Percentiles rank a stretch among this genome's conserved stretches.
Conservation (phyloP, 768 basidiomycete genomes). For the Phylloporus sp. region DNA sequence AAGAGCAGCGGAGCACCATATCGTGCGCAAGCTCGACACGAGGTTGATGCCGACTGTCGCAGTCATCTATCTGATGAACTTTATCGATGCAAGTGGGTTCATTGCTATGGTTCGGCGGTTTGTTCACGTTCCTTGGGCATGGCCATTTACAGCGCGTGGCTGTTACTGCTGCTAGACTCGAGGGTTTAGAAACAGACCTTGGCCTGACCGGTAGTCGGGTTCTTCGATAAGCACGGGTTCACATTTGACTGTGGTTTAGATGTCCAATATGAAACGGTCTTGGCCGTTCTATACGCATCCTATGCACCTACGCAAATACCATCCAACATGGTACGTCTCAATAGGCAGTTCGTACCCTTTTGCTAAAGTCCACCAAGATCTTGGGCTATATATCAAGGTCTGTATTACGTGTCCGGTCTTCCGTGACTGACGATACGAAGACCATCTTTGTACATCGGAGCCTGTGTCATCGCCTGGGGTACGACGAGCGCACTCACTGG, state of each 20-base stretch:
- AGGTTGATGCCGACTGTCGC: constrained; percentile 27
- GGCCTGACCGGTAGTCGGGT: constrained; percentile 25
- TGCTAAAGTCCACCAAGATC: constrained; percentile 33
- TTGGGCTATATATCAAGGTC: constrained; percentile 52
- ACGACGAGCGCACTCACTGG: constrained; percentile 59
- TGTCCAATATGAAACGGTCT: constrained; percentile 46
- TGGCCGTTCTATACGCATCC: constrained; percentile 52
- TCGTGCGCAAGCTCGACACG: constrained; percentile 26
- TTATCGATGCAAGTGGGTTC: constrained; percentile 19
- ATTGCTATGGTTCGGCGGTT: neutral
- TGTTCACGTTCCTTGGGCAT: neutral
- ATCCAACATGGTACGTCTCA: constrained; percentile 51
- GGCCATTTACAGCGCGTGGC: constrained; percentile 35
- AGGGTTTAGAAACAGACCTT: constrained; percentile 39
- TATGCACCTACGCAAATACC: constrained; percentile 64
- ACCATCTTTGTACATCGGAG: constrained; percentile 57
- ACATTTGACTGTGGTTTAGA: constrained; percentile 28
- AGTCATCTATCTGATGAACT: constrained; percentile 24
- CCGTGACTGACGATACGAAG: constrained; percentile 31
- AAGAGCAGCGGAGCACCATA: constrained; percentile 16
- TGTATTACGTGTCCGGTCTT: neutral
- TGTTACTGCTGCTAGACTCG: constrained; percentile 34
- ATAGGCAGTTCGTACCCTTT: neutral
- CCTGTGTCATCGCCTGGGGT: constrained; percentile 59
- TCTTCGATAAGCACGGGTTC: neutral